These are phyloP conservation scores for Pythium insidiosum DNA, from an alignment of 352 stramenopile species.

Conservation along the genomic window DNA sequence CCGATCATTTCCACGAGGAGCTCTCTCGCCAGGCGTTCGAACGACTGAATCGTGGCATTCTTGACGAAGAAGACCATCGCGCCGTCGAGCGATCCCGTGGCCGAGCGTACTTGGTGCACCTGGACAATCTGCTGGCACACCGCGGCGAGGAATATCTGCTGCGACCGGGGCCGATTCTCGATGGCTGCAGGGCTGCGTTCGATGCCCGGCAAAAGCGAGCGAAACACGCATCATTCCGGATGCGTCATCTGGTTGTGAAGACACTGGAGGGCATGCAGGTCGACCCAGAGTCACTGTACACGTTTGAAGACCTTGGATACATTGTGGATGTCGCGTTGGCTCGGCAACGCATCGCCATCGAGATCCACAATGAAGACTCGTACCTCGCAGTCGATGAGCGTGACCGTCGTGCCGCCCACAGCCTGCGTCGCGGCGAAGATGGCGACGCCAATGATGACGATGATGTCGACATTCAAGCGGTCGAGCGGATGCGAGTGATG, in stretches of 20 bases:
- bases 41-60: slow-evolving; percentile 24
- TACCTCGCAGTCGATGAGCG: slow-evolving; percentile 22
- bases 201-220: slow-evolving; percentile 30
- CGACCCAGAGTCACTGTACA: slow-evolving; percentile 7
- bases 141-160: slow-evolving; percentile 29
- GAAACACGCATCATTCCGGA: slow-evolving; percentile 50
- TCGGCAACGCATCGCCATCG: slow-evolving; percentile 50
- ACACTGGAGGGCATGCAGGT: slow-evolving; percentile 50
- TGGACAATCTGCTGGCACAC: slow-evolving; percentile 37
- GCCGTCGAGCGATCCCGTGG: slow-evolving; percentile 3
- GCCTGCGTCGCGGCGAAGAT: slow-evolving; percentile 11
- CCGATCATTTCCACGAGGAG: slow-evolving; percentile 43
- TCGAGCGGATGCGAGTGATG: no score
- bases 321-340: slow-evolving; percentile 40
- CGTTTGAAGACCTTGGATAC: slow-evolving; percentile 25
- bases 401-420: neutral
- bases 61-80: slow-evolving; percentile 22
- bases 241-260: slow-evolving; percentile 44
- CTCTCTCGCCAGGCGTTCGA: slow-evolving; percentile 36
- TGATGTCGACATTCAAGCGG: no score
- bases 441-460: slow-evolving; percentile 12
- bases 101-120: slow-evolving; percentile 57
- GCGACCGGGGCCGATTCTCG: slow-evolving; percentile 6
- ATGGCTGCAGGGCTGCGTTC: slow-evolving; percentile 40
- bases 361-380: slow-evolving; percentile 45